phyloP scores from a whole-genome alignment of 768 basidiomycete genomes.

The Terana coerulea region DNA sequence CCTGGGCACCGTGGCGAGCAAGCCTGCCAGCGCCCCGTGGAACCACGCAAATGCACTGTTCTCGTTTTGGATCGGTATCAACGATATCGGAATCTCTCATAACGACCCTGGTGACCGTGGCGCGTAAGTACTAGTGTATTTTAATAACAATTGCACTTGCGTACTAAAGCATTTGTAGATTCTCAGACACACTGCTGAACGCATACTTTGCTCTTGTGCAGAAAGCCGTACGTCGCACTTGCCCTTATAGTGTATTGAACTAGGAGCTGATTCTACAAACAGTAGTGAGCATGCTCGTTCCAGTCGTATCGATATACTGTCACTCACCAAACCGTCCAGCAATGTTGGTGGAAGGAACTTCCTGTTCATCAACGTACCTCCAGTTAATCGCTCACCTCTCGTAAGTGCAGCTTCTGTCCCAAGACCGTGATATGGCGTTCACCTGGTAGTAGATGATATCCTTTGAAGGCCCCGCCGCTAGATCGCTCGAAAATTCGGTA shows the following conservation, averaged over 20 bases:
- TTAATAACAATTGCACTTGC: constrained; percentile 9
- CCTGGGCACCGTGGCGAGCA: constrained; percentile 40
- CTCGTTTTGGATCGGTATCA: constrained; percentile 70
- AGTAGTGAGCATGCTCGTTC: constrained; percentile 8
- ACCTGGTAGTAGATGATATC: constrained; percentile 38
- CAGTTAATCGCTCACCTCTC: constrained; percentile 55
- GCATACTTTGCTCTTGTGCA: constrained; percentile 49
- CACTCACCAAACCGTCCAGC: constrained; percentile 26
- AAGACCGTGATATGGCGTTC: background rate
- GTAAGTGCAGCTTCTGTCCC: constrained; percentile 43
- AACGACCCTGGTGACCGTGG: constrained; percentile 42
- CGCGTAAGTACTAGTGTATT: constrained; percentile 46
- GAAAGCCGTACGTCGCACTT: constrained; percentile 38
- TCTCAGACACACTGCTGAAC: constrained; percentile 44
- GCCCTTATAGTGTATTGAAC: too few species aligned
- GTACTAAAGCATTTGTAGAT: constrained; percentile 29
- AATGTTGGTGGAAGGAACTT: constrained; percentile 56
- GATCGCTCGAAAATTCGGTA: constrained; percentile 40
- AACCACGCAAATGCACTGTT: constrained; percentile 53
- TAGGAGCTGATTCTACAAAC: too few species aligned
- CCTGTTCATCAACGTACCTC: too few species aligned
- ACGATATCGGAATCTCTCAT: constrained; percentile 61
- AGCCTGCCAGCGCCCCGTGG: constrained; percentile 54
- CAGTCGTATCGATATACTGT: too few species aligned
- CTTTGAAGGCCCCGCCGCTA: constrained; percentile 35